A percentile compares a stretch with the other conserved stretches of the same genome.
These are phyloP conservation scores for Thalia dealbata DNA, from an alignment of 176 grass and related monocot species.

Conservation along the genomic window DNA sequence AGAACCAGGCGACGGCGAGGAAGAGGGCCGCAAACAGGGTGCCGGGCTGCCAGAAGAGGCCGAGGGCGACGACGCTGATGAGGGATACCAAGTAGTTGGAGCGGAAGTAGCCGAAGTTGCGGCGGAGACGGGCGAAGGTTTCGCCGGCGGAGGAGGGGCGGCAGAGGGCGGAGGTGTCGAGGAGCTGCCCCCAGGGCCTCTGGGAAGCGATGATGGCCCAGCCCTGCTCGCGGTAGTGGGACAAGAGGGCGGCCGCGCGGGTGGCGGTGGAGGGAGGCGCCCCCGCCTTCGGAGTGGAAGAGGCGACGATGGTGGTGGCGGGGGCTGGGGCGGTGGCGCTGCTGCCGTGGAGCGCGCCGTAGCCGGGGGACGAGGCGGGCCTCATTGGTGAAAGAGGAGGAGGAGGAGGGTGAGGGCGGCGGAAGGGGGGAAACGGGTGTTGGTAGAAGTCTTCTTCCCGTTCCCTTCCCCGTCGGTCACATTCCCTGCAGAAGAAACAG, in stretches of 20 bases:
- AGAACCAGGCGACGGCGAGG: constrained; percentile 76
- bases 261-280: constrained; percentile 21
- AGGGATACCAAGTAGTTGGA: constrained; percentile 62
- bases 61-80: constrained; percentile 36
- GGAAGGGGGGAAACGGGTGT: constrained; percentile 1
- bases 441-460: neutral
- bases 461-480: neutral
- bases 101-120: constrained; percentile 79
- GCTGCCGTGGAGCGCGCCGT: neutral
- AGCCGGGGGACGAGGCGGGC: constrained; percentile 18
- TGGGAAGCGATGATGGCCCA: constrained; percentile 52
- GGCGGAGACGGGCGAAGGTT: constrained; percentile 43
- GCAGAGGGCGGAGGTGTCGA: constrained; percentile 55
- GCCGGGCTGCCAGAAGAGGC: constrained; percentile 68
- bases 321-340: neutral
- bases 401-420: constrained; percentile 7
- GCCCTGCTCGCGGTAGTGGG: constrained; percentile 60
- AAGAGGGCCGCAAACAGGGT: constrained; percentile 47
- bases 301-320: constrained; percentile 28
- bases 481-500: neutral
- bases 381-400: constrained; percentile 1
- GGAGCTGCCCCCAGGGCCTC: constrained; percentile 63
- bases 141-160: constrained; percentile 44
- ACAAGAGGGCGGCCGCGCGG: constrained; percentile 48
- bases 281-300: constrained; percentile 26